These are phyloP conservation scores for Trichomonas gallinae DNA, from an alignment of 208 protist genomes.

Conservation along the genomic window DNA sequence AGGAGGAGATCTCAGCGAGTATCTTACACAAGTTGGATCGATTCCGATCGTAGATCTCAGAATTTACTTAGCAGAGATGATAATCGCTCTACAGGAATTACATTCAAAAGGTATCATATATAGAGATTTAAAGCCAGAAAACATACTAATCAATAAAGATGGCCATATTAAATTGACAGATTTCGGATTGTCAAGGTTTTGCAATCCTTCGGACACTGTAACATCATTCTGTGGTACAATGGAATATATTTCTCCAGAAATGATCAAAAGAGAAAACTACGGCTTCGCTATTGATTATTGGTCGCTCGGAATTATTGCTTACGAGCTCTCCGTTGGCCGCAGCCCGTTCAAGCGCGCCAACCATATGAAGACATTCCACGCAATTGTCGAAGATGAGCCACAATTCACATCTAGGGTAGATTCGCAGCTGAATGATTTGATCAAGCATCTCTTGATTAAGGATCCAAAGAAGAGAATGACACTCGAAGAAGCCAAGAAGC, in stretches of 20 bases:
- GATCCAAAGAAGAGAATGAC: background rate
- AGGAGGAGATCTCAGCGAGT: background rate
- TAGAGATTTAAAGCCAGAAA: conserved; percentile 29
- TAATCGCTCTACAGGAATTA: background rate
- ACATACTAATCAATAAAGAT: background rate
- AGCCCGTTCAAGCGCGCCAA: background rate
- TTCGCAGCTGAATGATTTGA: background rate
- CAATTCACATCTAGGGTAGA: background rate
- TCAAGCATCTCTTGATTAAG: background rate
- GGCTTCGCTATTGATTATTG: background rate
- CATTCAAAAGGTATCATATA: background rate
- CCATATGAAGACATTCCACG: background rate
- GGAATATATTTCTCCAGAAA: background rate
- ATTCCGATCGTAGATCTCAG: background rate
- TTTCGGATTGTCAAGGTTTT: background rate
- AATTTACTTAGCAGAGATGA: background rate
- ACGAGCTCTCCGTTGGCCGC: background rate
- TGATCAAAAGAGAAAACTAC: background rate
- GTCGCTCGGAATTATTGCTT: background rate
- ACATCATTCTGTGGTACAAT: background rate
- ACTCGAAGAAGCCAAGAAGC: background rate
- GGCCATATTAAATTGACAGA: background rate
- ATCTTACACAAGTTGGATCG: background rate
- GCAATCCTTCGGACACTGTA: background rate
- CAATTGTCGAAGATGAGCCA: background rate